Conservation (phyloP, 192 early-diverging fungal species). For the Geranomyces variabilis region DNA sequence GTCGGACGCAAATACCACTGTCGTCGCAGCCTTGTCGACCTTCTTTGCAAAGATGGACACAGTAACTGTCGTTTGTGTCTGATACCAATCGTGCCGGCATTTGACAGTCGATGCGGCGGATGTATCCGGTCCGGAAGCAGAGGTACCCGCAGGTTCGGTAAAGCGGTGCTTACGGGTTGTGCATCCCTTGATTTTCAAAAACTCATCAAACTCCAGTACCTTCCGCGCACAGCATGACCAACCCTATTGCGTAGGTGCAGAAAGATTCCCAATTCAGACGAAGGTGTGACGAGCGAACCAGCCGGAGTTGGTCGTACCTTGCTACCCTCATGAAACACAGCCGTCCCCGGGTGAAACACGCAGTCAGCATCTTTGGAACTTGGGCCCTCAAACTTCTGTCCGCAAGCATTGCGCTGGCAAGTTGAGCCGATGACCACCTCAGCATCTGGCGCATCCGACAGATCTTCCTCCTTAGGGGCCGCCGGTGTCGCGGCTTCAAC, state of each 20-base stretch:
- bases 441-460: conserved; percentile 78
- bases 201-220: conserved; percentile 98
- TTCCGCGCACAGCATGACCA: conserved; percentile 95
- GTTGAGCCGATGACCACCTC: conserved; percentile 69
- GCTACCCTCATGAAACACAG: conserved; percentile 97
- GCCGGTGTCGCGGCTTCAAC: conserved; percentile 41
- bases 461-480: conserved; percentile 57
- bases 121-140: background rate
- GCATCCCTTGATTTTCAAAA: conserved; percentile 94
- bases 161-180: conserved; percentile 89
- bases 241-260: conserved; percentile 49
- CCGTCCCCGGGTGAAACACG: conserved; percentile 83
- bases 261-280: background rate
- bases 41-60: conserved; percentile 95
- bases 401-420: conserved; percentile 87
- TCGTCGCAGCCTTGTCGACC: conserved; percentile 70
- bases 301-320: conserved; percentile 53
- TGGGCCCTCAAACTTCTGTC: conserved; percentile 64
- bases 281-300: too few relatives aligned
- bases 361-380: conserved; percentile 63
- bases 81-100: conserved; percentile 94
- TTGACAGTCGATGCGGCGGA: conserved; percentile 54
- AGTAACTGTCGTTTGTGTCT: conserved; percentile 81
- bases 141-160: conserved; percentile 46
- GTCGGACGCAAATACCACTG: conserved; percentile 67